A percentile compares a stretch with the other conserved stretches of the same genome.
Evolutionary conservation across 495 filamentous ascomycete genomes (phyloP).

Genomic region (Aspergillus biplanus): DNA sequence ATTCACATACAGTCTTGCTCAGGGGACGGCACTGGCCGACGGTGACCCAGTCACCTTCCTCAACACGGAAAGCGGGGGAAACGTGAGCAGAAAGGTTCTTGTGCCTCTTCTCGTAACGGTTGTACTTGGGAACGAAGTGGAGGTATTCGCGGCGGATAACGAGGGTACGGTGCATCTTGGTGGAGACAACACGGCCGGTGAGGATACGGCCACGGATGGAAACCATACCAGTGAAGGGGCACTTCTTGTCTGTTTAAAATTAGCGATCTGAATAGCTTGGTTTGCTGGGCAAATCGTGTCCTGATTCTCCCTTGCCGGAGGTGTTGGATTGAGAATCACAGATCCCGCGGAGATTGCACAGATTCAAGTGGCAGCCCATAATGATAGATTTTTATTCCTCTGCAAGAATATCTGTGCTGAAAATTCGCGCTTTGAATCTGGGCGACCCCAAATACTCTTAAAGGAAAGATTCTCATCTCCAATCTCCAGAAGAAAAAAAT

Average conservation of each 20-base stretch:
- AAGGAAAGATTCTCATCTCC: slow-evolving; percentile 27
- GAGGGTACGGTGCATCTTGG: slow-evolving; percentile 99
- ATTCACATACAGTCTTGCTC: slow-evolving; percentile 89
- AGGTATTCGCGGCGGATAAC: slow-evolving; percentile 99
- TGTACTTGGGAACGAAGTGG: slow-evolving; percentile 98
- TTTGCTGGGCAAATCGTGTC: not conserved
- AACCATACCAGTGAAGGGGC: slow-evolving; percentile 97
- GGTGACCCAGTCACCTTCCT: slow-evolving; percentile 98
- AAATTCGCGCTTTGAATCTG: not conserved
- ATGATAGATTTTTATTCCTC: slow-evolving; percentile 4
- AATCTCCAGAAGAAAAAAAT: slow-evolving; percentile 30
- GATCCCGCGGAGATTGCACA: not conserved
- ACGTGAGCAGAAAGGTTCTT: slow-evolving; percentile 99
- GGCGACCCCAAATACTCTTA: not conserved
- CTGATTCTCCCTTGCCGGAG: slow-evolving; percentile 7
- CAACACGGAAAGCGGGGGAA: slow-evolving; percentile 98
- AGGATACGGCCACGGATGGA: slow-evolving; percentile 99
- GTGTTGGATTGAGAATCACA: slow-evolving; percentile 19
- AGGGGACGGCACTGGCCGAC: slow-evolving; percentile 99
- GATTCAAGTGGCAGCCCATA: not conserved
- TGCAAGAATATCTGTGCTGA: slow-evolving; percentile 9
- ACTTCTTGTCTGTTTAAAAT: slow-evolving; percentile 91
- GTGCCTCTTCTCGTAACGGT: slow-evolving; percentile 99
- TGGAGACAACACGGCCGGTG: slow-evolving; percentile 96
- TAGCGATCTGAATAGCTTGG: slow-evolving; percentile 27